Percentiles rank a stretch among this genome's conserved stretches.
Evolutionary conservation across 331 rosid species (phyloP).

Genomic region (Rhamnella rubrinervis): DNA sequence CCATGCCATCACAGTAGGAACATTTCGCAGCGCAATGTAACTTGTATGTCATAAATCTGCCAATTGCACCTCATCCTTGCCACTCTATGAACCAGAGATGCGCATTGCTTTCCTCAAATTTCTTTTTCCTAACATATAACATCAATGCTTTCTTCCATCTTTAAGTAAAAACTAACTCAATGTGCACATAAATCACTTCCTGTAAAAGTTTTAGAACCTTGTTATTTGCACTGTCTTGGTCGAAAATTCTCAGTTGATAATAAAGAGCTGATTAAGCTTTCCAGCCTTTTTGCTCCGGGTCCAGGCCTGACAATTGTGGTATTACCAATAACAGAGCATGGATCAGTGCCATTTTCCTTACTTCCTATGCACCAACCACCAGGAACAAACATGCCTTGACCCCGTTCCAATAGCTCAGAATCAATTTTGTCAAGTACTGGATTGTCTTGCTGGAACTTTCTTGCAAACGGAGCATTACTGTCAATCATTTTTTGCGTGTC

Average conservation of each 20-base stretch:
- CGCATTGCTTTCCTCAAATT: constrained; percentile 29
- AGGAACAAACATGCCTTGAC: constrained; percentile 69
- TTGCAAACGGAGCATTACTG: constrained; percentile 92
- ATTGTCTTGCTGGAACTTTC: constrained; percentile 78
- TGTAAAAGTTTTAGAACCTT: constrained; percentile 17
- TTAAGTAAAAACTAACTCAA: constrained; percentile 29
- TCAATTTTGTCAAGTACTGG: constrained; percentile 81
- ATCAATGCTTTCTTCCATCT: constrained; percentile 21
- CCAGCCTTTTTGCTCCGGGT: constrained; percentile 76
- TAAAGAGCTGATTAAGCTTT: constrained; percentile 61
- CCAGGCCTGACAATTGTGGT: constrained; percentile 71
- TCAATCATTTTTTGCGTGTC: constrained; percentile 69
- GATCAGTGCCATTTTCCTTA: constrained; percentile 76
- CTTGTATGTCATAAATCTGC: neutral
- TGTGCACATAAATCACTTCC: constrained; percentile 33
- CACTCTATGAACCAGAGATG: constrained; percentile 5
- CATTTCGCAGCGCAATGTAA: constrained; percentile 4
- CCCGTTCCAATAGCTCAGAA: constrained; percentile 55
- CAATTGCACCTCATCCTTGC: constrained; percentile 19
- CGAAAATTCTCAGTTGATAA: constrained; percentile 69
- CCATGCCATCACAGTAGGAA: constrained; percentile 14
- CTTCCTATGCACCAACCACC: constrained; percentile 99
- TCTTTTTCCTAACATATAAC: constrained; percentile 25
- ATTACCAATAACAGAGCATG: constrained; percentile 61
- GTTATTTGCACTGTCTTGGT: constrained; percentile 81